Conservation (phyloP, 1,139 yeast species). For the Meyerozyma athensensis region DNA sequence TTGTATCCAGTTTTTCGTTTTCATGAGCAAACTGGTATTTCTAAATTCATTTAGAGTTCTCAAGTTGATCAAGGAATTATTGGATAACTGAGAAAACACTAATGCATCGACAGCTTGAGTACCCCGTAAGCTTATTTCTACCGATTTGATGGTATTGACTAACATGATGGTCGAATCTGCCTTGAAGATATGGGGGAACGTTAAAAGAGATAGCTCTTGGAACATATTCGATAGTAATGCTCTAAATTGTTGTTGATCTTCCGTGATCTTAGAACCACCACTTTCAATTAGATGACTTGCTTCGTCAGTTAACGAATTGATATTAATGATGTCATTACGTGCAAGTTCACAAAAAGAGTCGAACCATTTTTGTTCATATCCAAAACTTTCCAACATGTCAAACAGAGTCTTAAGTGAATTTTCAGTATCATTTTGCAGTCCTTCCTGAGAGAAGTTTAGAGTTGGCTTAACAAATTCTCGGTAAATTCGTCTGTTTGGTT, state of each 20-base stretch:
- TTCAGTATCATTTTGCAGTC: background rate
- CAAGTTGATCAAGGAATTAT: constrained; percentile 53
- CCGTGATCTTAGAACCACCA: constrained; percentile 10
- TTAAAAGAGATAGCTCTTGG: constrained; percentile 31
- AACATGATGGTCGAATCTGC: constrained; percentile 37
- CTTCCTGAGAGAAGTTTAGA: too few species aligned
- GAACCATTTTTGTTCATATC: constrained; percentile 27
- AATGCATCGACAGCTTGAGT: constrained; percentile 31
- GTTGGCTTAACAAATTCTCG: constrained; percentile 16
- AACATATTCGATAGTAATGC: constrained; percentile 31
- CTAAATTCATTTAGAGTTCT: constrained; percentile 49
- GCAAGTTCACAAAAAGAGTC: constrained; percentile 17
- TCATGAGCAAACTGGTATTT: constrained; percentile 30
- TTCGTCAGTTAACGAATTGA: constrained; percentile 22
- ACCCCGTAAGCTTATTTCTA: constrained; percentile 69
- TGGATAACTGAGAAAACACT: constrained; percentile 54
- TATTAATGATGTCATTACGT: constrained; percentile 21
- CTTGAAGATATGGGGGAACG: constrained; percentile 38
- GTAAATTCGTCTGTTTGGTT: constrained; percentile 33
- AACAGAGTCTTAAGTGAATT: constrained; percentile 12
- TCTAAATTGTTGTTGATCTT: constrained; percentile 25
- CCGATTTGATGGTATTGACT: constrained; percentile 54
- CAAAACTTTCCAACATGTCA: constrained; percentile 12
- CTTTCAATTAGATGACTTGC: constrained; percentile 25
- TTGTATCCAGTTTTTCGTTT: constrained; percentile 26